These are phyloP conservation scores for Trichoderma asperellum DNA, from an alignment of 2,329 filamentous ascomycete species.

Conservation along the genomic window DNA sequence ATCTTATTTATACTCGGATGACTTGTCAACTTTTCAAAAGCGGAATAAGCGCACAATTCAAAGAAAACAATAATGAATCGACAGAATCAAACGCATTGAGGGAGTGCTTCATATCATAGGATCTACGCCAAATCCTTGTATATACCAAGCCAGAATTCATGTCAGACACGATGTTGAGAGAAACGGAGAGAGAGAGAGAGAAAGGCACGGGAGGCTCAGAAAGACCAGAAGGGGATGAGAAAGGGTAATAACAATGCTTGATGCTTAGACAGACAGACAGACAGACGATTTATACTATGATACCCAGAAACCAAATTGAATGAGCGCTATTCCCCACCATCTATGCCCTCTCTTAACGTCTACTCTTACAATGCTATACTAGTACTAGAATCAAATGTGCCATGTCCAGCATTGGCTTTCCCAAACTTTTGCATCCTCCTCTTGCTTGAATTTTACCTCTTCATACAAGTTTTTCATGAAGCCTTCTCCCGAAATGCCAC, in stretches of 20 bases:
- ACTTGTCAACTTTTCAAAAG: neutral
- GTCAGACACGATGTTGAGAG: neutral
- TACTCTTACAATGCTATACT: conserved; percentile 2
- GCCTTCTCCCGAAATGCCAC: conserved; percentile 35
- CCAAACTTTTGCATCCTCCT: neutral
- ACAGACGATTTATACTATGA: conserved; percentile 20
- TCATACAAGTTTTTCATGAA: neutral
- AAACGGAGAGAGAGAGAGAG: neutral
- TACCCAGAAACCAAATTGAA: conserved; percentile 13
- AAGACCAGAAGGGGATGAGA: neutral
- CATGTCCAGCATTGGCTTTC: conserved; percentile 4
- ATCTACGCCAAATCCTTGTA: conserved; percentile 3
- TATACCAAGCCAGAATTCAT: neutral
- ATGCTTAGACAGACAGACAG: conserved; percentile 13
- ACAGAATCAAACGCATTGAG: neutral
- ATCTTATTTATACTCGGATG: neutral
- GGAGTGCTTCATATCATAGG: neutral
- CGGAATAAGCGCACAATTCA: neutral
- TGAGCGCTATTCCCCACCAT: neutral
- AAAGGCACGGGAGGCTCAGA: neutral
- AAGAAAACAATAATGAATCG: neutral
- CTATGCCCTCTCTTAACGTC: neutral
- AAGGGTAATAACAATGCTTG: neutral
- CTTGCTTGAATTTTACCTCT: conserved; percentile 6
- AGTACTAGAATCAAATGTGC: neutral